phyloP scores from a whole-genome alignment of 2,329 filamentous ascomycete species.

The Cercospora sp. region DNA sequence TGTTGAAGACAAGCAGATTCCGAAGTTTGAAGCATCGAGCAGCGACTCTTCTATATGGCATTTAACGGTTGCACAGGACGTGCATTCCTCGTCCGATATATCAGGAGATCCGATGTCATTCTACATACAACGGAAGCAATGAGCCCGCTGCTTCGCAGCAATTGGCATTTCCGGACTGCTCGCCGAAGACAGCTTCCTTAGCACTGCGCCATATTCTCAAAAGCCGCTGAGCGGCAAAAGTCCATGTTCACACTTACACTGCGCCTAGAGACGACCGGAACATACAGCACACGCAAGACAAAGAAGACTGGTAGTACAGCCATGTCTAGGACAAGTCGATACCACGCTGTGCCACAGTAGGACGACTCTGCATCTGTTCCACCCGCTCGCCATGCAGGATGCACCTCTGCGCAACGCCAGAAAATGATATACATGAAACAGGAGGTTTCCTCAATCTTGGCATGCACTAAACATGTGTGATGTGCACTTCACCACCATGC shows the following conservation, averaged over 20 bases:
- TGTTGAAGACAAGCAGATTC: not conserved
- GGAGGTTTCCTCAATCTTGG: not conserved
- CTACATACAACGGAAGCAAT: not conserved
- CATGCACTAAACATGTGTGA: not conserved
- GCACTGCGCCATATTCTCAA: not conserved
- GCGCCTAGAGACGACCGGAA: not conserved
- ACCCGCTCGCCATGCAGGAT: not conserved
- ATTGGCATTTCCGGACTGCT: not conserved
- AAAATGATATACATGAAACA: conserved; percentile 2
- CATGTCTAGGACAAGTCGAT: not conserved
- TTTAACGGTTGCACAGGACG: not conserved
- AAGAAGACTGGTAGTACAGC: not conserved
- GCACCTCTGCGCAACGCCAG: not conserved
- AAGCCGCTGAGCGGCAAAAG: not conserved
- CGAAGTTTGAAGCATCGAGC: not conserved
- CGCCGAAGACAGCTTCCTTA: not conserved
- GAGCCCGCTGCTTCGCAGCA: not conserved
- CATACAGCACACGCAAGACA: not conserved
- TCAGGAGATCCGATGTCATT: conserved; percentile 8
- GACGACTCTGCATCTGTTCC: not conserved
- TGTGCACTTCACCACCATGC: not conserved
- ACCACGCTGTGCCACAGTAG: not conserved
- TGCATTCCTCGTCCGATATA: conserved; percentile 8
- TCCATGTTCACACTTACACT: not conserved
- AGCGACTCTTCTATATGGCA: not conserved